These are phyloP conservation scores for Triadica sebifera DNA, from an alignment of 345 rosid species.

Conservation along the genomic window DNA sequence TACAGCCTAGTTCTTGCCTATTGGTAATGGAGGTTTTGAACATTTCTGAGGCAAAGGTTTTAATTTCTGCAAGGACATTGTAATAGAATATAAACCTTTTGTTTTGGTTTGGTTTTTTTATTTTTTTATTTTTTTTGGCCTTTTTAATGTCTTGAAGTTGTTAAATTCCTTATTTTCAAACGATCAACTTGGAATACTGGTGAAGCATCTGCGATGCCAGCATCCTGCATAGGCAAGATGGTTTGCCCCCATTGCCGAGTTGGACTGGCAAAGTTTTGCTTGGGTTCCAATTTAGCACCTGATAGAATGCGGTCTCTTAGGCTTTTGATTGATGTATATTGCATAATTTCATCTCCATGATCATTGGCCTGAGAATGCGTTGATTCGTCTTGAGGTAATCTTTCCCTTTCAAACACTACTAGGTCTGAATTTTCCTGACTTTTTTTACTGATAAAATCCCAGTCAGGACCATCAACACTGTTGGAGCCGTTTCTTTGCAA, in stretches of 20 bases:
- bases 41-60: neutral
- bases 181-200: slow-evolving; percentile 13
- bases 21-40: neutral
- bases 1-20: slow-evolving; percentile 28
- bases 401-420: slow-evolving; percentile 29
- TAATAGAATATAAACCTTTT: neutral
- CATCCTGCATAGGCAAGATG: slow-evolving; percentile 25
- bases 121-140: neutral
- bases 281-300: slow-evolving; percentile 24
- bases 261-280: slow-evolving; percentile 38
- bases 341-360: slow-evolving; percentile 41
- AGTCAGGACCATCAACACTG: slow-evolving; percentile 21
- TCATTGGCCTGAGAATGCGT: slow-evolving; percentile 30
- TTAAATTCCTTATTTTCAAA: slow-evolving; percentile 20
- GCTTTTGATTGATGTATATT: slow-evolving; percentile 44
- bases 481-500: slow-evolving; percentile 36
- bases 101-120: no score
- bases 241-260: slow-evolving; percentile 30
- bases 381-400: slow-evolving; percentile 29
- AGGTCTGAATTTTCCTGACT: slow-evolving; percentile 33
- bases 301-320: slow-evolving; percentile 62
- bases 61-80: slow-evolving; percentile 1
- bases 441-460: slow-evolving; percentile 27
- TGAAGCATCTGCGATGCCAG: slow-evolving; percentile 16
- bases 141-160: slow-evolving; percentile 27